A percentile compares a stretch with the other conserved stretches of the same genome.
Conservation (phyloP, 2,329 filamentous ascomycete genomes). For the Raffaelea deltoideospora region DNA sequence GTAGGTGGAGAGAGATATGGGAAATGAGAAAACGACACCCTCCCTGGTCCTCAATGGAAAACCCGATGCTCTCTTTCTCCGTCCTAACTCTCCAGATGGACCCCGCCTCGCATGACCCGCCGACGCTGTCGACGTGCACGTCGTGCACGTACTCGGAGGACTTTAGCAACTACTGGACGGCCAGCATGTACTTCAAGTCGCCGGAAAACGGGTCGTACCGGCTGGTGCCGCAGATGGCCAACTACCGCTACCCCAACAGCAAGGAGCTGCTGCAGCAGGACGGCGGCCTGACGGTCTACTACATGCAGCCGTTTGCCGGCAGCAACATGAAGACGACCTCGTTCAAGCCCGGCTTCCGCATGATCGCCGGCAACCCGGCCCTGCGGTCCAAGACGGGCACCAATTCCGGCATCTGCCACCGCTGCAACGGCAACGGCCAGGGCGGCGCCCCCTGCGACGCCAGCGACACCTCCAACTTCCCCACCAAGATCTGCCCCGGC, state of each 20-base stretch:
- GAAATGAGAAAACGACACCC: too few species aligned
- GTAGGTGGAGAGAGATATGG: too few species aligned
- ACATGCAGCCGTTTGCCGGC: constrained; percentile 10
- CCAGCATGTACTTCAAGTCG: constrained; percentile 12
- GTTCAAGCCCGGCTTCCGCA: constrained; percentile 21
- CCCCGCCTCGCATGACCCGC: constrained; percentile 11
- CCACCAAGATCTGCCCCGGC: constrained; percentile 15
- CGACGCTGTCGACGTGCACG: constrained; percentile 15
- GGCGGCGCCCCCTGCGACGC: constrained; percentile 14
- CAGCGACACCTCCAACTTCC: constrained; percentile 22
- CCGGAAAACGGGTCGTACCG: constrained; percentile 5
- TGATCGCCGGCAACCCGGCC: constrained; percentile 24
- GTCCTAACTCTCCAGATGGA: constrained; percentile 6
- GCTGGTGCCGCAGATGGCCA: constrained; percentile 15
- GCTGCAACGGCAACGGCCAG: constrained; percentile 9
- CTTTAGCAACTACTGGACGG: constrained; percentile 20
- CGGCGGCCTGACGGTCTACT: constrained; percentile 21
- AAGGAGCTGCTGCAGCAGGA: constrained; percentile 6
- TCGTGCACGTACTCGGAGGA: constrained; percentile 18
- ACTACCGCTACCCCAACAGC: constrained; percentile 9
- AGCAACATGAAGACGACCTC: constrained; percentile 9
- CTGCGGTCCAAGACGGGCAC: constrained; percentile 3
- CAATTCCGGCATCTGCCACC: constrained; percentile 11
- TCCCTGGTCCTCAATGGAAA: too few species aligned
- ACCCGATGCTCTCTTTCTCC: too few species aligned